A percentile compares a stretch with the other conserved stretches of the same genome.
These are phyloP conservation scores for Gloeophyllum trabeum DNA, from an alignment of 768 basidiomycete species.

Conservation along the genomic window DNA sequence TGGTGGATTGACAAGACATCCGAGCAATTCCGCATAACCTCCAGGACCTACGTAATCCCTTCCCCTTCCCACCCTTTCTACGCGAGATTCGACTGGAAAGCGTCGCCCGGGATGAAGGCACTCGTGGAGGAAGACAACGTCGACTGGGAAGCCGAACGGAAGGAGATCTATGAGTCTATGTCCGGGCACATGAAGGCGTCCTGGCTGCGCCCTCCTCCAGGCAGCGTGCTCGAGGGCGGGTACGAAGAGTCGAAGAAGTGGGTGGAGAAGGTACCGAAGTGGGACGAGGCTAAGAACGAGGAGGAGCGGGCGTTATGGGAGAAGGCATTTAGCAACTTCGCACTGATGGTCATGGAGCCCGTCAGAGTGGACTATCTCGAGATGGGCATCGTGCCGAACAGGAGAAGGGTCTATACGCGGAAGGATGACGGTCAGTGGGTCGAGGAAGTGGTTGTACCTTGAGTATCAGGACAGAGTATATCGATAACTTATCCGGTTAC, in stretches of 20 bases:
- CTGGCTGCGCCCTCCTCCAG: slow-evolving; percentile 64
- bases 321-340: slow-evolving; percentile 53
- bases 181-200: slow-evolving; percentile 52
- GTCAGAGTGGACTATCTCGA: slow-evolving; percentile 59
- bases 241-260: slow-evolving; percentile 51
- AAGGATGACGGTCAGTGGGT: slow-evolving; percentile 34
- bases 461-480: not conserved
- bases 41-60: slow-evolving; percentile 45
- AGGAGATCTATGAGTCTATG: slow-evolving; percentile 48
- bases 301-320: slow-evolving; percentile 35
- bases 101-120: slow-evolving; percentile 15
- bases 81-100: slow-evolving; percentile 9
- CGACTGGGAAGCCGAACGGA: slow-evolving; percentile 60
- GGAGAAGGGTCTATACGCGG: slow-evolving; percentile 42
- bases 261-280: slow-evolving; percentile 44
- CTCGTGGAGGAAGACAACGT: slow-evolving; percentile 26
- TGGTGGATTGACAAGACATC: slow-evolving; percentile 64
- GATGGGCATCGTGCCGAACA: slow-evolving; percentile 43
- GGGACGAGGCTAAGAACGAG: slow-evolving; percentile 24
- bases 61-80: slow-evolving; percentile 27
- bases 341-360: slow-evolving; percentile 64
- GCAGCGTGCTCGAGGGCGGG: slow-evolving; percentile 35
- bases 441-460: slow-evolving; percentile 42
- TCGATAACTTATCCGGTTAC: too few species aligned
- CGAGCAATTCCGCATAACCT: slow-evolving; percentile 69